Evolutionary conservation across 176 grass and related monocot genomes (phyloP).

Genomic region (Oryza officinalis): DNA sequence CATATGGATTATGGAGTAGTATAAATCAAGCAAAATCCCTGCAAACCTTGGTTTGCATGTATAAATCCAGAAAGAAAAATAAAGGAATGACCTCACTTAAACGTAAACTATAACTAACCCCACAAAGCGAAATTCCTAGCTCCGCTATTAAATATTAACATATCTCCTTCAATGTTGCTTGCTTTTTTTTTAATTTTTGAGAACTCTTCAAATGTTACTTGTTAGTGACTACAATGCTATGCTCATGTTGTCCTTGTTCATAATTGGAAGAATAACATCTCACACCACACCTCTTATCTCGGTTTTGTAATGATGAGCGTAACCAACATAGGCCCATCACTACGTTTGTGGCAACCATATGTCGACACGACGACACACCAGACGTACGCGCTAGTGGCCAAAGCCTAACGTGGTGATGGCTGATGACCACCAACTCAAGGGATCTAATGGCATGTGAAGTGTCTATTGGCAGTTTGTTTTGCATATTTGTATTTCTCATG

Average conservation of each 20-base stretch:
- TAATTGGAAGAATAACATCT: no score
- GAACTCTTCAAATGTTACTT: no score
- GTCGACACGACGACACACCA: no score
- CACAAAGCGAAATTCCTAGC: neutral
- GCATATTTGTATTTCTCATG: neutral
- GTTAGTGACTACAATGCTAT: no score
- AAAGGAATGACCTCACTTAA: neutral
- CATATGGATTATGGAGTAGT: no score
- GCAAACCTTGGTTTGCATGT: neutral
- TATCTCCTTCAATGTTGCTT: neutral
- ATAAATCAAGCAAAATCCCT: neutral
- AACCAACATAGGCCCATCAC: neutral
- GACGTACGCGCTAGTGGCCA: neutral
- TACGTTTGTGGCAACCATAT: neutral
- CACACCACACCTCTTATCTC: no score
- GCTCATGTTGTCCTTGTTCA: no score
- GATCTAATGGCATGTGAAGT: neutral
- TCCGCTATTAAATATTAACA: neutral
- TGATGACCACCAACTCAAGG: neutral
- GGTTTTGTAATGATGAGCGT: no score
- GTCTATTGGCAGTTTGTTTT: neutral
- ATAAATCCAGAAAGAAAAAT: neutral
- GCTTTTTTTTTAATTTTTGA: no score
- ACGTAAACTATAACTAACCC: neutral
- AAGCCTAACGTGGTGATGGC: neutral